Evolutionary conservation across 1,284 basidiomycete species (phyloP).

Genomic region (Laetiporus sulphureus): DNA sequence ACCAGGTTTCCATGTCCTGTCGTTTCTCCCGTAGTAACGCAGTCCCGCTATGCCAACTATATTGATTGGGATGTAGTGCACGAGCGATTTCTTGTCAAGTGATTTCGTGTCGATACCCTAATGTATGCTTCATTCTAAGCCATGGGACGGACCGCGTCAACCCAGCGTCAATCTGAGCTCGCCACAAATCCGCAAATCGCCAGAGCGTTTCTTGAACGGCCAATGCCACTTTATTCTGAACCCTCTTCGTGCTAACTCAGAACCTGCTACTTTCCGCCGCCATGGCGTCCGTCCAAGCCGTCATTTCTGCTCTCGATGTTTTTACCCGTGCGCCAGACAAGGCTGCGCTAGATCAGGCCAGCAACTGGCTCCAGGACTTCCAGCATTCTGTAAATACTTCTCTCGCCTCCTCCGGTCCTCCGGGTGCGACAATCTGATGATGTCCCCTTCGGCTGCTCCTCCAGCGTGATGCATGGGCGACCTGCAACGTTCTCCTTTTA

Average conservation of each 20-base stretch:
- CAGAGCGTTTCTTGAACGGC: no score
- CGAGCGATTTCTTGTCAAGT: constrained; percentile 23
- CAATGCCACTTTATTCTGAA: no score
- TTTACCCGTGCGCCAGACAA: constrained; percentile 80
- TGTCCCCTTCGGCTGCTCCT: constrained; percentile 30
- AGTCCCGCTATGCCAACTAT: constrained; percentile 26
- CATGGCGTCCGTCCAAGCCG: constrained; percentile 41
- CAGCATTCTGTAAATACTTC: constrained; percentile 89
- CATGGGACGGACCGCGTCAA: no score
- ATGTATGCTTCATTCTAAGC: no score
- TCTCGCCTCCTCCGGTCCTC: constrained; percentile 54
- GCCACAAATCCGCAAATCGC: no score
- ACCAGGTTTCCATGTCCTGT: constrained; percentile 41
- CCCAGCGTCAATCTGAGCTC: no score
- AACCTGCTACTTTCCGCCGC: no score
- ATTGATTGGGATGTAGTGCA: constrained; percentile 28
- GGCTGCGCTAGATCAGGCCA: constrained; percentile 75
- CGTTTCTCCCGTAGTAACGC: constrained; percentile 38
- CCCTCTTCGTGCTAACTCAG: no score
- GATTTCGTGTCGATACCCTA: no score
- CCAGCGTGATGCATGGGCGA: constrained; percentile 94
- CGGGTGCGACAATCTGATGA: constrained; percentile 57
- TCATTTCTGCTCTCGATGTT: constrained; percentile 69
- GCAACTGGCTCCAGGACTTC: constrained; percentile 91
- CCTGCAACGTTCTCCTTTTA: constrained; percentile 86